Conservation (phyloP, 192 early-diverging fungal species). For the Gigaspora rosea region DNA sequence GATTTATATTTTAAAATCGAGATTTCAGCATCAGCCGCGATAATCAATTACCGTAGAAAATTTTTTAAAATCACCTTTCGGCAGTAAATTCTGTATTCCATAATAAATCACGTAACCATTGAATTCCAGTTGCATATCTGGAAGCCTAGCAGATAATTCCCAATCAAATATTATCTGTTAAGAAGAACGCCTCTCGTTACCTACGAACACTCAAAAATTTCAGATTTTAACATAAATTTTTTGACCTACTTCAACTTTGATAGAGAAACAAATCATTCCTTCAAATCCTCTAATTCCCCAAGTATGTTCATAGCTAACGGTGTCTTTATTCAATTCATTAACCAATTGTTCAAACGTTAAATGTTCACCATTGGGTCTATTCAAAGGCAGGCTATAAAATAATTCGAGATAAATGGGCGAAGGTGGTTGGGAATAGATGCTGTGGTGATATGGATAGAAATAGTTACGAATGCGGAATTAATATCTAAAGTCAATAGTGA, state of each 20-base stretch:
- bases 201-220: not conserved
- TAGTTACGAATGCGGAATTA: slow-evolving; percentile 55
- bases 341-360: slow-evolving; percentile 55
- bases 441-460: slow-evolving; percentile 49
- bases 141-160: slow-evolving; percentile 28
- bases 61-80: slow-evolving; percentile 40
- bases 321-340: slow-evolving; percentile 55
- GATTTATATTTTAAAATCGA: too few relatives aligned
- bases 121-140: slow-evolving; percentile 54
- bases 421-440: slow-evolving; percentile 47
- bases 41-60: too few relatives aligned
- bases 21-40: too few relatives aligned
- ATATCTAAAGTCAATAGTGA: slow-evolving; percentile 41
- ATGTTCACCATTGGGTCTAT: slow-evolving; percentile 36
- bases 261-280: slow-evolving; percentile 35
- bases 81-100: slow-evolving; percentile 58
- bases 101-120: slow-evolving; percentile 54
- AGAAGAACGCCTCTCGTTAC: slow-evolving; percentile 9
- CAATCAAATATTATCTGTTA: too few relatives aligned
- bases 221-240: not conserved
- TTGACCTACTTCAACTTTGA: slow-evolving; percentile 40
- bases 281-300: slow-evolving; percentile 48
- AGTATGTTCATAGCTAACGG: slow-evolving; percentile 46
- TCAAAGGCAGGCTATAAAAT: slow-evolving; percentile 55
- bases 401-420: slow-evolving; percentile 55